Conservation (phyloP, 257 asterid species). For the Prunella vulgaris region DNA sequence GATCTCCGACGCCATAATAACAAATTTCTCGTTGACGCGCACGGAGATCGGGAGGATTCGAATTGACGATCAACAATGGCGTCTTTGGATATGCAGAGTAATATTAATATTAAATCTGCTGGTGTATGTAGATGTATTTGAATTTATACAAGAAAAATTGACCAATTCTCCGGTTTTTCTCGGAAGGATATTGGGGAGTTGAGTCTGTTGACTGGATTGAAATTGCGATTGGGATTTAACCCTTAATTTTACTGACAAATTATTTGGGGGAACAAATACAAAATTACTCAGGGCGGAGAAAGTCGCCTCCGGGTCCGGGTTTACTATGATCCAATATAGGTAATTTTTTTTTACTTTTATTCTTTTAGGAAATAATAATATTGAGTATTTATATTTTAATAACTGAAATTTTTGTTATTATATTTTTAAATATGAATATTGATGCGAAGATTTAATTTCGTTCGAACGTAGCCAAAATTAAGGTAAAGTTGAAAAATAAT, state of each 20-base stretch:
- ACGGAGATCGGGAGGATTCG: conserved; percentile 35
- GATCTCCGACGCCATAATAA: conserved; percentile 85
- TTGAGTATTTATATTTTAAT: too few species aligned
- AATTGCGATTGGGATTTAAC: conserved; percentile 6
- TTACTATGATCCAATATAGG: too few species aligned
- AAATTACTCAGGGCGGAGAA: too few species aligned
- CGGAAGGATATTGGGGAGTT: conserved; percentile 30
- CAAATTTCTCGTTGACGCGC: conserved; percentile 16
- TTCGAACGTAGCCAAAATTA: too few species aligned
- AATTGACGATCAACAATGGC: conserved; percentile 28
- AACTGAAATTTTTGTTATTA: too few species aligned
- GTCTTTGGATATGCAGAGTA: not conserved
- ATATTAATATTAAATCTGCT: not conserved
- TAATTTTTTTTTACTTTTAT: too few species aligned
- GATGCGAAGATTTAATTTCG: too few species aligned
- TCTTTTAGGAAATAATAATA: too few species aligned
- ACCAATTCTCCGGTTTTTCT: conserved; percentile 46
- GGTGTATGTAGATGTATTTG: not conserved
- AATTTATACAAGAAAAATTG: conserved; percentile 17
- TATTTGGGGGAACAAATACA: not conserved
- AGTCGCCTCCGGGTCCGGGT: too few species aligned
- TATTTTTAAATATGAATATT: too few species aligned
- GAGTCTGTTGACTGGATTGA: conserved; percentile 25
- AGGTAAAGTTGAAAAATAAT: too few species aligned
- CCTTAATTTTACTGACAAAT: conserved; percentile 5